These are phyloP conservation scores for Arthroderma sp. DNA, from an alignment of 2,329 filamentous ascomycete genomes.

Conservation along the genomic window DNA sequence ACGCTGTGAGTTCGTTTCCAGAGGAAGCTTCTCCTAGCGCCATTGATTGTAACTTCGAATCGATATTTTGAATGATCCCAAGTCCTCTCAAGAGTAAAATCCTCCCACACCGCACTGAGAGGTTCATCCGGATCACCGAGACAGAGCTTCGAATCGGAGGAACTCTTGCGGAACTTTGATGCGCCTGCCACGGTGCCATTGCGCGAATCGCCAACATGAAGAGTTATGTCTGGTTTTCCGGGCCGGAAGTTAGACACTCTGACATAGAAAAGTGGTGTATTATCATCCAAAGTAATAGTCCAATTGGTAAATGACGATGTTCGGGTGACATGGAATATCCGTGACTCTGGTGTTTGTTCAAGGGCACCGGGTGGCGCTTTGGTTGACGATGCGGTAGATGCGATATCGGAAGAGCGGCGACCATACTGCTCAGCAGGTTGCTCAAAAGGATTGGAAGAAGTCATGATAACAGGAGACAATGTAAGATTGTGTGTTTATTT, in stretches of 20 bases:
- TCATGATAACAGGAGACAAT: too few species aligned
- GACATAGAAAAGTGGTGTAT: constrained; percentile 13
- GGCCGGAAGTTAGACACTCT: constrained; percentile 18
- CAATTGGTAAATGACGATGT: constrained; percentile 6
- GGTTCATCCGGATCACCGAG: constrained; percentile 18
- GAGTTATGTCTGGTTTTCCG: constrained; percentile 22
- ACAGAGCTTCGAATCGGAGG: constrained; percentile 20
- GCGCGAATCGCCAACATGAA: constrained; percentile 18
- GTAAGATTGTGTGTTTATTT: too few species aligned
- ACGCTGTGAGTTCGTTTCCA: constrained; percentile 23
- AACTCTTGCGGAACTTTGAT: constrained; percentile 23
- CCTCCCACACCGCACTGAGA: constrained; percentile 17
- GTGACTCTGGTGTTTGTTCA: constrained; percentile 1
- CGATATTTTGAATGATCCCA: constrained; percentile 16
- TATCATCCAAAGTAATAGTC: constrained; percentile 7
- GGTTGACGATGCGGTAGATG: not conserved
- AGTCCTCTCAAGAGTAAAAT: constrained; percentile 16
- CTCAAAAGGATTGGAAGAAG: too few species aligned
- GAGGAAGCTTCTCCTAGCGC: constrained; percentile 13
- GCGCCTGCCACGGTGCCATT: constrained; percentile 17
- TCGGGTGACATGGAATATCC: constrained; percentile 7
- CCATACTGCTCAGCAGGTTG: too few species aligned
- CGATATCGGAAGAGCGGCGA: too few species aligned
- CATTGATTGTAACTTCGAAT: constrained; percentile 15
- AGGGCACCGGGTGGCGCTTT: not conserved